Base-by-base conservation (phyloP, 352 stramenopile genomes). In the Peronospora belbahrii region DNA sequence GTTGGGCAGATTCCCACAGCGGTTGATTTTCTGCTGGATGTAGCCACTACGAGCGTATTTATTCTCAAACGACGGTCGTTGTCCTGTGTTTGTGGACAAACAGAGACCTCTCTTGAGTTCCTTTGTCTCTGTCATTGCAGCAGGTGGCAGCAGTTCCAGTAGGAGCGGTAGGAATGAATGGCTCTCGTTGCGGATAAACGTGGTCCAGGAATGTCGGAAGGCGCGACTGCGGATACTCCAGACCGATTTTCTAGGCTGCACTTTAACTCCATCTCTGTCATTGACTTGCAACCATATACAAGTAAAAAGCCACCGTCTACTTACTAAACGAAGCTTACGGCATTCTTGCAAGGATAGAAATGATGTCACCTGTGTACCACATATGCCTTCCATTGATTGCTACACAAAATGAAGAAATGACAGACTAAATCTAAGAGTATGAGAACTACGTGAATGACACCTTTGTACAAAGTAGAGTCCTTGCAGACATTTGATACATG, bases 11-110 rank as follows among this genome's bases (percentile, higher is more conserved):
- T 87, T 87, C 19, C 67, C 59, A n/a, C 70, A 82, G 15, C 75
- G 72, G 23, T 87, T 84, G 49, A 87, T 79, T 45, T 87, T 87
- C 45, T 59, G 56, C 32, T 68, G 51, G 14, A 77, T 80, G 59
- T 87, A 87, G 22, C 75, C 75, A 7, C 72, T 78, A 1, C 75
- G 67, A 34, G 75, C 75, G 7, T 69, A 48, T 10, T 48, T 40
- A 31, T 83, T 83, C 33, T 69, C 61, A 34, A 87, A 87, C 13
- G 72, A 85, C 27, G 75, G 75, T 31, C 75, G 67, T 24, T 75
- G 52, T 17, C 75, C 72, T 6, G 58, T 87, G 27, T 85, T 87
- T 4, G 75, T 87, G 15, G 74, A 81, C 34, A 73, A 37, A 18
- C 74, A 83, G 3, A 86, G 41, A 8, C 63, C 65, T 47, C 57